A percentile compares a stretch with the other conserved stretches of the same genome.
Evolutionary conservation across 352 stramenopile genomes (phyloP).

Genomic region (Bremia lactucae): DNA sequence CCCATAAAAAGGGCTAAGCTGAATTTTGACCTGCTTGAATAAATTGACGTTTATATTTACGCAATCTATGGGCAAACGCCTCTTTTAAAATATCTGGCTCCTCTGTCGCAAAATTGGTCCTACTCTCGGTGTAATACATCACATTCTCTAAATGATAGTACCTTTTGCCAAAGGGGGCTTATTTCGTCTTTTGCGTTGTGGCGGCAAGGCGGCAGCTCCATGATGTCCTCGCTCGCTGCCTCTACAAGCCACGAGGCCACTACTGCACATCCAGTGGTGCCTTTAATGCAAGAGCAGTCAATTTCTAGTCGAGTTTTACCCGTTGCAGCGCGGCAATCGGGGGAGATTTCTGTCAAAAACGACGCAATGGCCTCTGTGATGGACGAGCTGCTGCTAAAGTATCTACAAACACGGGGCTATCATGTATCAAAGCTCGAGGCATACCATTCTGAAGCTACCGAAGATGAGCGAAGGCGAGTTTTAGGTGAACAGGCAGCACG

Average conservation of each 20-base stretch:
- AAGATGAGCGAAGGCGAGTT: conserved; percentile 22
- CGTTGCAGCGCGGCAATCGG: conserved; percentile 1
- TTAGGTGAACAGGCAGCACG: conserved; percentile 15
- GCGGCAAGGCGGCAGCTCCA: background rate
- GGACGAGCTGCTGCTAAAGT: conserved; percentile 64
- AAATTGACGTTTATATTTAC: background rate
- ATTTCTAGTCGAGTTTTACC: conserved; percentile 3
- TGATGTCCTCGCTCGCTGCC: conserved; percentile 17
- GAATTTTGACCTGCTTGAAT: too few relatives aligned
- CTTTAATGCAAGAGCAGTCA: background rate
- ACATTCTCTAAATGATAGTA: conserved; percentile 4
- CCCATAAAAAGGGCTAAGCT: too few relatives aligned
- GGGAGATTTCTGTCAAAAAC: conserved; percentile 2
- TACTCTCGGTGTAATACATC: too few relatives aligned
- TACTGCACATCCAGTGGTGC: conserved; percentile 1
- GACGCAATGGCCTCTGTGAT: conserved; percentile 26
- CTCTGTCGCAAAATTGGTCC: too few relatives aligned
- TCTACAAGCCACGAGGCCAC: conserved; percentile 5
- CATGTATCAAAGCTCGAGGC: conserved; percentile 21
- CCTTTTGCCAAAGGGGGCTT: conserved; percentile 4
- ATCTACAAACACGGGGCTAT: conserved; percentile 48
- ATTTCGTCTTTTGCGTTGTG: conserved; percentile 21
- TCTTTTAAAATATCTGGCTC: too few relatives aligned
- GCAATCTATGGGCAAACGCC: too few relatives aligned
- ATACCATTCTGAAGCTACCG: conserved; percentile 4